These are phyloP conservation scores for Tuber indicum DNA, from an alignment of 495 filamentous ascomycete genomes.

Conservation along the genomic window DNA sequence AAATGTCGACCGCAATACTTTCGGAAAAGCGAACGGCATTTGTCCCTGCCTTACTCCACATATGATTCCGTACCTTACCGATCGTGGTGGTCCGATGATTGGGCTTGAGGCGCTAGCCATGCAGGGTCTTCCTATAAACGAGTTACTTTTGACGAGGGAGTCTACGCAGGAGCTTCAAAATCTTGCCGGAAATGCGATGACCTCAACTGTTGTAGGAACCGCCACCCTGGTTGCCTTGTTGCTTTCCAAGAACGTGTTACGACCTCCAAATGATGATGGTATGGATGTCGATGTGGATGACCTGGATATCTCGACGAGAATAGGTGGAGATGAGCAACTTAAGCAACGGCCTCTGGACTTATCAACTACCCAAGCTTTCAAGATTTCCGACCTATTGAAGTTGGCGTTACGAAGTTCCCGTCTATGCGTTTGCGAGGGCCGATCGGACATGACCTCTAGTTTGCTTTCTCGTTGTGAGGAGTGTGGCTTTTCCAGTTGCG, in stretches of 20 bases:
- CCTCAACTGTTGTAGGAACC: constrained; percentile 63
- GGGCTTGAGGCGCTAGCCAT: constrained; percentile 62
- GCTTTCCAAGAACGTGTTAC: constrained; percentile 20
- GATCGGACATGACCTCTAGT: constrained; percentile 42
- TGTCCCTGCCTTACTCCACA: constrained; percentile 64
- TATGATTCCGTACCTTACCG: constrained; percentile 58
- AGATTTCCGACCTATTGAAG: constrained; percentile 42
- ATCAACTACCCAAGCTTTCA: constrained; percentile 34
- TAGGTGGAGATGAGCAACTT: constrained; percentile 25
- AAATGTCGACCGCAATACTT: constrained; percentile 59
- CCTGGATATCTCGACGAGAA: constrained; percentile 26
- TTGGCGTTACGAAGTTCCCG: constrained; percentile 45
- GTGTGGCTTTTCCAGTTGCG: constrained; percentile 55
- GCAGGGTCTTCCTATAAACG: constrained; percentile 64
- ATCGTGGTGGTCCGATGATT: constrained; percentile 56
- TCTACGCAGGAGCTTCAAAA: constrained; percentile 60
- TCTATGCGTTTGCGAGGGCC: constrained; percentile 56
- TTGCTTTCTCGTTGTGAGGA: constrained; percentile 49
- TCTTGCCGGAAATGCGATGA: constrained; percentile 82
- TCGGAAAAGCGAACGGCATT: constrained; percentile 53
- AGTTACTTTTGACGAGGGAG: constrained; percentile 59
- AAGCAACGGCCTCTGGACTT: constrained; percentile 21
- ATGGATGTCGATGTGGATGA: constrained; percentile 34
- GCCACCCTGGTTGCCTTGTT: constrained; percentile 55
- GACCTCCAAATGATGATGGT: constrained; percentile 26